Percentiles rank a stretch among this genome's conserved stretches.
These are phyloP conservation scores for Trichoderma orchidacearum DNA, from an alignment of 495 filamentous ascomycete genomes.

Conservation along the genomic window DNA sequence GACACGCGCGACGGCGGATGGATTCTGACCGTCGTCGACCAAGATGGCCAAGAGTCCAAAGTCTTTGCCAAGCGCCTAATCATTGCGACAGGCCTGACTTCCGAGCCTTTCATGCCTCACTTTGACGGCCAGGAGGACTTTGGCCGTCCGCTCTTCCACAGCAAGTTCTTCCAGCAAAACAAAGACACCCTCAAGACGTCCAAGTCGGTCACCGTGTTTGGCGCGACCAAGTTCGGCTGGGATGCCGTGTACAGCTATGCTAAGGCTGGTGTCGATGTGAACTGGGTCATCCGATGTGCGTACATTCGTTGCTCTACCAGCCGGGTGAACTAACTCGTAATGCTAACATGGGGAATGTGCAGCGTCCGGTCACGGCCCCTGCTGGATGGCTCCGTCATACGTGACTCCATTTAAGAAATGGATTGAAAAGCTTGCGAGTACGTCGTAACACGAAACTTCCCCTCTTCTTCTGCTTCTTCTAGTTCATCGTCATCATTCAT, in stretches of 20 bases:
- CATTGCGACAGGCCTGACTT: constrained; percentile 23
- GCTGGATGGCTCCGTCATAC: constrained; percentile 52
- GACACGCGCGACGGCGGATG: constrained; percentile 20
- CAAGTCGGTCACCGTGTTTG: constrained; percentile 45
- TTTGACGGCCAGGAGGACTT: constrained; percentile 23
- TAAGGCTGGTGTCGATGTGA: constrained; percentile 47
- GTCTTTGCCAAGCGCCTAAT: constrained; percentile 18
- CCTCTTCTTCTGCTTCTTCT: no score
- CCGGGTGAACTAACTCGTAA: background rate
- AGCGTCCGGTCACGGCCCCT: constrained; percentile 59
- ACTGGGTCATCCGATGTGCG: constrained; percentile 62
- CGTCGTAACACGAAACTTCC: no score
- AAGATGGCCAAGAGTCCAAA: background rate
- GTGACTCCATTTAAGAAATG: constrained; percentile 29
- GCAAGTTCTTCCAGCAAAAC: constrained; percentile 33
- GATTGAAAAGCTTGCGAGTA: constrained; percentile 46
- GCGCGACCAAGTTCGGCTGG: constrained; percentile 63
- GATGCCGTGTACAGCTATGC: constrained; percentile 64
- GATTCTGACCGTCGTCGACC: constrained; percentile 21
- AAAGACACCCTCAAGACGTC: constrained; percentile 15
- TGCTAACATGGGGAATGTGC: background rate
- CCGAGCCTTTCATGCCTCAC: constrained; percentile 22
- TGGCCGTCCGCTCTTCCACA: constrained; percentile 48
- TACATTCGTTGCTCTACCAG: background rate
- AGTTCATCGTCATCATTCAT: no score